Conservation (phyloP, 805 yeast genomes). For the Ogataea parapolymorpha region DNA sequence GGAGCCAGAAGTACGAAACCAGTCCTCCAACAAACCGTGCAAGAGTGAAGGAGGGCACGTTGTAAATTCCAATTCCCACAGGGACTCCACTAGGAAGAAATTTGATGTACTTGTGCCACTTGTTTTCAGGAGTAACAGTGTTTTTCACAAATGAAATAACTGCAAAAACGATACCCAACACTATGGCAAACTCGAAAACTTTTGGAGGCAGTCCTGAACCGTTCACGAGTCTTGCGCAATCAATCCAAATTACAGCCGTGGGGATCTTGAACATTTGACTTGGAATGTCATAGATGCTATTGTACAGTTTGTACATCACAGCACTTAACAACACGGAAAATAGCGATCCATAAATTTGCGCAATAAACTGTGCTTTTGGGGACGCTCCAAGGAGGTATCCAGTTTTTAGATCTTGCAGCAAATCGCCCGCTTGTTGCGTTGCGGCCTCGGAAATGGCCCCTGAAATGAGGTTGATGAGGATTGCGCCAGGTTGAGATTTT, state of each 20-base stretch:
- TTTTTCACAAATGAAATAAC: constrained; percentile 63
- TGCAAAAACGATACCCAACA: constrained; percentile 68
- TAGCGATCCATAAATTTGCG: constrained; percentile 82
- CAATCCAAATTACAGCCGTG: constrained; percentile 95
- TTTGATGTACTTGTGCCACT: constrained; percentile 37
- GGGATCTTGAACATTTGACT: constrained; percentile 81
- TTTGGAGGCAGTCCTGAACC: constrained; percentile 87
- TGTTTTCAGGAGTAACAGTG: constrained; percentile 36
- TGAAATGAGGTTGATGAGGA: constrained; percentile 81
- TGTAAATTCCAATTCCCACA: constrained; percentile 94
- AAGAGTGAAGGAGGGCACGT: constrained; percentile 87
- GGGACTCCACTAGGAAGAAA: constrained; percentile 94
- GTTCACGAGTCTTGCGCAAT: constrained; percentile 87
- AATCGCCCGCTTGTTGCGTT: constrained; percentile 97
- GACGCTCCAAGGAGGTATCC: constrained; percentile 91
- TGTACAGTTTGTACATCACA: constrained; percentile 78
- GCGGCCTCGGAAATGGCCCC: constrained; percentile 99
- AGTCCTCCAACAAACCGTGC: constrained; percentile 92
- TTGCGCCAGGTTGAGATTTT: constrained; percentile 68
- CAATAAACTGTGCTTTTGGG: constrained; percentile 86
- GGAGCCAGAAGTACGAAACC: constrained; percentile 56
- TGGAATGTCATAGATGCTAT: constrained; percentile 80
- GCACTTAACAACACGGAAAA: constrained; percentile 82
- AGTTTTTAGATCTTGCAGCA: constrained; percentile 95
- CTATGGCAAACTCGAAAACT: constrained; percentile 57